A percentile compares a stretch with the other conserved stretches of the same genome.
phyloP scores from a whole-genome alignment of 2,329 filamentous ascomycete genomes.

The Botrytis aclada region DNA sequence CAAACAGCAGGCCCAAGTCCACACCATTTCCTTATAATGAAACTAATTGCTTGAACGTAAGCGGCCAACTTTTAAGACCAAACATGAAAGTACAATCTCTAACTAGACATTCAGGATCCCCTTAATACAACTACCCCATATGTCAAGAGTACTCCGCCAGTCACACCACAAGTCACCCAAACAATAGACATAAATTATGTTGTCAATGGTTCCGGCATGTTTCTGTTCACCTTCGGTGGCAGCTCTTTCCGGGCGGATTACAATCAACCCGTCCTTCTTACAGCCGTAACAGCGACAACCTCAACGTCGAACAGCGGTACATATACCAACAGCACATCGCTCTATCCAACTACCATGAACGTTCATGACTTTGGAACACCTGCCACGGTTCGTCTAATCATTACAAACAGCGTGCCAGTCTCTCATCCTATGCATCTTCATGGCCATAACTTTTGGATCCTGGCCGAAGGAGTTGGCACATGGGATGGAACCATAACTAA shows the following conservation, averaged over 20 bases:
- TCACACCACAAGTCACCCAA: slow-evolving; percentile 37
- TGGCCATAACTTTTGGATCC: slow-evolving; percentile 68
- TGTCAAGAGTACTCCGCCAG: slow-evolving; percentile 39
- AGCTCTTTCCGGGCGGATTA: slow-evolving; percentile 50
- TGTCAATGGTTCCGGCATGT: slow-evolving; percentile 49
- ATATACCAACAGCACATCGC: slow-evolving; percentile 47
- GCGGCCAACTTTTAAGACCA: neutral
- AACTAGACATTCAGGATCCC: neutral
- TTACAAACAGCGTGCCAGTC: slow-evolving; percentile 56
- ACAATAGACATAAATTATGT: slow-evolving; percentile 42
- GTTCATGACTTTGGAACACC: slow-evolving; percentile 56
- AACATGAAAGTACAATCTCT: neutral
- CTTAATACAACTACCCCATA: slow-evolving; percentile 39
- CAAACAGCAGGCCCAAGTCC: slow-evolving; percentile 47
- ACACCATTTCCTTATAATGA: slow-evolving; percentile 32
- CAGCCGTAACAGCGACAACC: slow-evolving; percentile 49
- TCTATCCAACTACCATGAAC: slow-evolving; percentile 54
- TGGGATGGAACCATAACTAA: slow-evolving; percentile 39
- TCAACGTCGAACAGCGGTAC: slow-evolving; percentile 46
- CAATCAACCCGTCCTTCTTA: slow-evolving; percentile 50
- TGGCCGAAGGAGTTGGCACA: slow-evolving; percentile 46
- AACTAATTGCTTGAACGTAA: neutral
- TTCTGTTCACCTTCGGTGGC: slow-evolving; percentile 53
- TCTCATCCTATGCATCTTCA: slow-evolving; percentile 71
- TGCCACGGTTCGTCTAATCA: slow-evolving; percentile 76